Percentiles rank a stretch among this genome's conserved stretches.
These are phyloP conservation scores for Herpetomonas muscarum DNA, from an alignment of 208 protist species.

Conservation along the genomic window DNA sequence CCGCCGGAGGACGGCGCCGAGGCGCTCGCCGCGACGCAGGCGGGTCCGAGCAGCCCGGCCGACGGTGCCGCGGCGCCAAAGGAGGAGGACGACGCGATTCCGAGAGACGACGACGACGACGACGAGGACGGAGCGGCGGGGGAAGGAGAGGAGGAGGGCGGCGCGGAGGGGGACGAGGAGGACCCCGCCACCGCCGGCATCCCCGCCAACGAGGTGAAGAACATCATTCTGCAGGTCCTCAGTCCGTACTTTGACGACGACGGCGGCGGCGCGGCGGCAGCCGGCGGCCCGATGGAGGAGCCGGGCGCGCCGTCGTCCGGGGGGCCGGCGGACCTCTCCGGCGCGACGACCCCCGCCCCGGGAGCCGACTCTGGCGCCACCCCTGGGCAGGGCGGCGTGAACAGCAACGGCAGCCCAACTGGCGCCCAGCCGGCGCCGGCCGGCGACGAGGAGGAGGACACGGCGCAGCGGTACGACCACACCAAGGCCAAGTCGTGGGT, in stretches of 20 bases:
- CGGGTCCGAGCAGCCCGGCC: background rate
- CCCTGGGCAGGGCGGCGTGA: slow-evolving; percentile 11
- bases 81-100: slow-evolving; percentile 4
- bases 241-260: slow-evolving; percentile 86
- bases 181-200: slow-evolving; percentile 33
- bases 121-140: slow-evolving; percentile 5
- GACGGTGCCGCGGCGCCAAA: too few species aligned
- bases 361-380: background rate
- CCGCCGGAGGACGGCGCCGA: background rate
- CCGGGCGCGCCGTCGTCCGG: background rate
- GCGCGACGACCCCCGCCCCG: background rate
- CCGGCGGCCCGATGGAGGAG: background rate
- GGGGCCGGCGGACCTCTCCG: background rate
- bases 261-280: slow-evolving; percentile 24
- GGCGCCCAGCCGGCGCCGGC: slow-evolving; percentile 21
- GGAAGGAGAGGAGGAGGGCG: slow-evolving; percentile 12
- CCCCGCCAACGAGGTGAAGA: slow-evolving; percentile 81
- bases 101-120: background rate
- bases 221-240: slow-evolving; percentile 80
- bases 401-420: slow-evolving; percentile 26
- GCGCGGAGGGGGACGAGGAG: slow-evolving; percentile 11
- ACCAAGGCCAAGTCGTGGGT: slow-evolving; percentile 68
- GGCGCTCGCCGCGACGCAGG: background rate
- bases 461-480: slow-evolving; percentile 79
- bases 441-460: slow-evolving; percentile 43